Percentiles rank a stretch among this genome's conserved stretches.
These are phyloP conservation scores for Rehmannia glutinosa DNA, from an alignment of 257 asterid genomes.

Conservation along the genomic window DNA sequence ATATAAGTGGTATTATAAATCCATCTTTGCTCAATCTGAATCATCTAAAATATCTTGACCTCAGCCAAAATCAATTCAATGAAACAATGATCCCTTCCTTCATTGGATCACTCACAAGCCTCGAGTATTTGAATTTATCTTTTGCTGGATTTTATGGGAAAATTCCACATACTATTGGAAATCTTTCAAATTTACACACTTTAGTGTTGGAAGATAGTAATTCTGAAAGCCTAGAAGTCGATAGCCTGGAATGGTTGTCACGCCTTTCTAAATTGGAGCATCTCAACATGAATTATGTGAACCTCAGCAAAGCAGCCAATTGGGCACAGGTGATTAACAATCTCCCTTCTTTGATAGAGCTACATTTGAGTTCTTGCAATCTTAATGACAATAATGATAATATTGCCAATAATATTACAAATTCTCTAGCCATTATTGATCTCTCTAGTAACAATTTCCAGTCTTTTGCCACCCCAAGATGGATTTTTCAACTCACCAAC, in stretches of 20 bases:
- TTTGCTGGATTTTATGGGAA: not conserved
- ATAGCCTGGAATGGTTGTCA: slow-evolving; percentile 19
- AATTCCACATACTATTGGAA: slow-evolving; percentile 20
- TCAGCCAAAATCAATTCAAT: slow-evolving; percentile 11
- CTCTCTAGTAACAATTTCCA: not conserved
- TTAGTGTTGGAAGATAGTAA: not conserved
- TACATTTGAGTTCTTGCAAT: not conserved
- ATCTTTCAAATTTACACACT: slow-evolving; percentile 16
- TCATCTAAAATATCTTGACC: slow-evolving; percentile 16
- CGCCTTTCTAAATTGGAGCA: slow-evolving; percentile 13
- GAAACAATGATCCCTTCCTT: slow-evolving; percentile 27
- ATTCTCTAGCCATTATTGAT: slow-evolving; percentile 12
- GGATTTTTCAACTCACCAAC: slow-evolving; percentile 27
- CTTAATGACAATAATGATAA: not conserved
- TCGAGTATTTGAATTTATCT: slow-evolving; percentile 19
- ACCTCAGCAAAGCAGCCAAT: too few species aligned
- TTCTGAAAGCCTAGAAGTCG: not conserved
- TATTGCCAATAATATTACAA: not conserved
- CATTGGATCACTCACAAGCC: slow-evolving; percentile 10
- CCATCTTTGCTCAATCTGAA: slow-evolving; percentile 23
- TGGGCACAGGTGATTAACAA: too few species aligned
- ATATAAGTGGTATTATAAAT: not conserved
- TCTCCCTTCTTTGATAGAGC: slow-evolving; percentile 5
- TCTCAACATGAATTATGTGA: too few species aligned
- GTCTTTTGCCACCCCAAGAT: slow-evolving; percentile 1